These are phyloP conservation scores for Penicillium manginii DNA, from an alignment of 495 filamentous ascomycete genomes.

Conservation along the genomic window DNA sequence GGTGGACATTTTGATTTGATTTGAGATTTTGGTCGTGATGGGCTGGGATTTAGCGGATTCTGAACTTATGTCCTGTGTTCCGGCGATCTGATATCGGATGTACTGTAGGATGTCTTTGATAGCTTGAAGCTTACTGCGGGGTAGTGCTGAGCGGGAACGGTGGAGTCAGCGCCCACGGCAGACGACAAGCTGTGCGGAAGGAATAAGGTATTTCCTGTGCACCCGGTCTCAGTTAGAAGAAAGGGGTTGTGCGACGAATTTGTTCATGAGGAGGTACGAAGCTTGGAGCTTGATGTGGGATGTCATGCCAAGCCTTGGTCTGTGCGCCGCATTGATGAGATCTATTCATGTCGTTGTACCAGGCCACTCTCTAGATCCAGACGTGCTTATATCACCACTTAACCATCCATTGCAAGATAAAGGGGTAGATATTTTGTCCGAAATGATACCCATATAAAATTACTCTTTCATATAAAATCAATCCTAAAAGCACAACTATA, in stretches of 20 bases:
- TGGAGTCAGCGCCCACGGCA: background rate
- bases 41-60: too few species aligned
- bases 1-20: background rate
- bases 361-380: too few species aligned
- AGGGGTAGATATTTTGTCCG: too few species aligned
- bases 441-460: too few species aligned
- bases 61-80: too few species aligned
- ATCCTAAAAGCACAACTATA: too few species aligned
- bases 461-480: too few species aligned
- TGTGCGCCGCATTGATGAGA: constrained; percentile 24
- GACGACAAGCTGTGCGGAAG: background rate
- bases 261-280: background rate
- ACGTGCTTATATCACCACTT: too few species aligned
- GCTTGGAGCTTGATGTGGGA: constrained; percentile 19
- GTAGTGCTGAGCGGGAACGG: background rate
- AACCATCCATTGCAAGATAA: too few species aligned
- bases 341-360: too few species aligned
- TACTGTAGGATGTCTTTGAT: background rate
- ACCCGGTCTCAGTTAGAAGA: background rate
- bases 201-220: background rate
- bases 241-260: background rate
- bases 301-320: constrained; percentile 49
- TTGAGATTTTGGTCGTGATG: too few species aligned
- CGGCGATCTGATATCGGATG: too few species aligned
- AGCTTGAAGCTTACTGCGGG: background rate